Evolutionary conservation across 2,329 filamentous ascomycete species (phyloP).

Genomic region (Aspergillus uvarum): DNA sequence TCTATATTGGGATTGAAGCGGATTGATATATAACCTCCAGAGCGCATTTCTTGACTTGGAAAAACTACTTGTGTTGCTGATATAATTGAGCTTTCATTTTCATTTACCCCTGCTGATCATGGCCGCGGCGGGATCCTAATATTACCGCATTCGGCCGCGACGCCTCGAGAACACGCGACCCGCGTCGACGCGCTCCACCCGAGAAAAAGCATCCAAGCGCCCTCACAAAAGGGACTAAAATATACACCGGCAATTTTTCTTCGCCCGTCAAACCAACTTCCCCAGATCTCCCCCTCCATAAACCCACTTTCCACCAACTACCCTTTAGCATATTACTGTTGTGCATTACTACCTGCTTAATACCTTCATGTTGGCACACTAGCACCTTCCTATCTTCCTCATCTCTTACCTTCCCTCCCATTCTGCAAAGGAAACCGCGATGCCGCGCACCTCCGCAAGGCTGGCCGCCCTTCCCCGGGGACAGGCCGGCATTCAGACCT

Average conservation of each 20-base stretch:
- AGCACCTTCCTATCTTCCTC: slow-evolving; percentile 3
- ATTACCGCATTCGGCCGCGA: slow-evolving; percentile 16
- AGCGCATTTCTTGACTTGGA: no score
- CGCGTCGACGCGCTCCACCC: slow-evolving; percentile 2
- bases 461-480: slow-evolving; percentile 32
- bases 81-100: no score
- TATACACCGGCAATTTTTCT: background rate
- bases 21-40: background rate
- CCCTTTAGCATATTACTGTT: background rate
- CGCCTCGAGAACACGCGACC: slow-evolving; percentile 11
- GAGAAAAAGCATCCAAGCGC: slow-evolving; percentile 9
- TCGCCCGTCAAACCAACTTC: background rate
- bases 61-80: background rate
- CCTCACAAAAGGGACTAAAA: background rate
- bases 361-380: slow-evolving; percentile 10
- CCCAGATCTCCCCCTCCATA: background rate
- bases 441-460: slow-evolving; percentile 34
- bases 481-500: slow-evolving; percentile 46
- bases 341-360: background rate
- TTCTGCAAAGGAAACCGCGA: slow-evolving; percentile 24
- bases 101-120: background rate
- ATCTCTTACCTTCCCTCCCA: slow-evolving; percentile 9
- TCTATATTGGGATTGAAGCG: no score
- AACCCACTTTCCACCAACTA: background rate
- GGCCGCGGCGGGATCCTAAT: background rate